Percentiles rank a stretch among this genome's conserved stretches.
Conservation (phyloP, 148 eudicot species). For the Fagopyrum esculentum region DNA sequence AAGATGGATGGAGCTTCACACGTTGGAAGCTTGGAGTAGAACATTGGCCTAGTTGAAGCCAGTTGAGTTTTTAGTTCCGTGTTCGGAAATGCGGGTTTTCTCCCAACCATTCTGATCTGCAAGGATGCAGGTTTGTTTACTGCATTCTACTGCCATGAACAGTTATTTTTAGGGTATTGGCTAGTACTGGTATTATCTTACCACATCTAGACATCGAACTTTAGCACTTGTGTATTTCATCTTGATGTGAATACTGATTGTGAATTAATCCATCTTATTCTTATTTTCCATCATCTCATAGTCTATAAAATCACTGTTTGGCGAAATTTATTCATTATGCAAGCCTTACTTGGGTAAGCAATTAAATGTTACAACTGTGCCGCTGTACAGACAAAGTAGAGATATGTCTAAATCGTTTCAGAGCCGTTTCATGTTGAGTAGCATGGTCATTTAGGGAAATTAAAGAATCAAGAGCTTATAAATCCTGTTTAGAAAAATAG, state of each 20-base stretch:
- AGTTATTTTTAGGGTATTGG: neutral
- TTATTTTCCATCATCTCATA: neutral
- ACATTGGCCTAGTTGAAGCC: neutral
- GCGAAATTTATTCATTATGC: neutral
- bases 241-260: neutral
- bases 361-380: neutral
- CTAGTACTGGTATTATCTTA: neutral
- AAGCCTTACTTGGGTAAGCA: neutral
- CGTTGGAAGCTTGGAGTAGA: conserved; percentile 4
- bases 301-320: neutral
- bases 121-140: neutral
- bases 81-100: neutral
- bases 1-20: neutral
- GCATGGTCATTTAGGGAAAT: too few species aligned
- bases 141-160: neutral
- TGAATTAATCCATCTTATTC: neutral
- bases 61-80: neutral
- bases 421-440: neutral
- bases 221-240: neutral
- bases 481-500: neutral
- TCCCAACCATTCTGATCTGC: neutral
- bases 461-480: neutral
- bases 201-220: neutral
- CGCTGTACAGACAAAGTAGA: too few species aligned
- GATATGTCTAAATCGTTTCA: neutral